A percentile compares a stretch with the other conserved stretches of the same genome.
phyloP scores from a whole-genome alignment of 1,284 basidiomycete species.

The Pseudozyma sp. region DNA sequence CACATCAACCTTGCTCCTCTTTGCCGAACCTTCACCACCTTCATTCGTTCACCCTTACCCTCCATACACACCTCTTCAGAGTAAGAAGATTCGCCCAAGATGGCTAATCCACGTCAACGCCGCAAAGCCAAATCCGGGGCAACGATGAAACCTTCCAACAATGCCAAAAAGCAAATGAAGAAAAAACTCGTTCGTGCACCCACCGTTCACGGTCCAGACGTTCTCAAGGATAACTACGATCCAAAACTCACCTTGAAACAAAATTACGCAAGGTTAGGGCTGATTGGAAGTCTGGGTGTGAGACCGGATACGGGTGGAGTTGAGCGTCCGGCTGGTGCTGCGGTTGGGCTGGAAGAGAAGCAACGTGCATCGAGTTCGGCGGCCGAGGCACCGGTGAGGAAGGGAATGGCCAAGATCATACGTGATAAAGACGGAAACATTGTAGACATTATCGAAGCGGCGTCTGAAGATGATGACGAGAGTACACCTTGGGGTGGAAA shows the following conservation, averaged over 20 bases:
- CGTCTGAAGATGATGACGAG: constrained; percentile 73
- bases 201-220: constrained; percentile 84
- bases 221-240: constrained; percentile 88
- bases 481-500: constrained; percentile 68
- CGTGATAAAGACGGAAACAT: constrained; percentile 85
- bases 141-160: constrained; percentile 72
- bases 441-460: constrained; percentile 79
- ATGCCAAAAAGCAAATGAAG: constrained; percentile 79
- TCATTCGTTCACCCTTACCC: not conserved
- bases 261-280: constrained; percentile 85
- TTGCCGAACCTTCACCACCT: not conserved
- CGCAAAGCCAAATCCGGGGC: constrained; percentile 79
- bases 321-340: constrained; percentile 13
- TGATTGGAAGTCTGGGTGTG: constrained; percentile 71
- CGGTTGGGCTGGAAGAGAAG: not conserved
- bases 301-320: constrained; percentile 45
- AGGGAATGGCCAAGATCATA: constrained; percentile 84
- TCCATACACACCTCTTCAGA: no score
- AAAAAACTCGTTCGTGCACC: constrained; percentile 72
- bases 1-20: not conserved
- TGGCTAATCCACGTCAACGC: constrained; percentile 93
- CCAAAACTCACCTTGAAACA: constrained; percentile 87
- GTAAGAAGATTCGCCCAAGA: constrained; percentile 67
- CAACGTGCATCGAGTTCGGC: not conserved
- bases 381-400: constrained; percentile 61